Percentiles rank a stretch among this genome's conserved stretches.
These are phyloP conservation scores for Mycosarcoma mackinlayi DNA, from an alignment of 1,284 basidiomycete species.

Conservation along the genomic window DNA sequence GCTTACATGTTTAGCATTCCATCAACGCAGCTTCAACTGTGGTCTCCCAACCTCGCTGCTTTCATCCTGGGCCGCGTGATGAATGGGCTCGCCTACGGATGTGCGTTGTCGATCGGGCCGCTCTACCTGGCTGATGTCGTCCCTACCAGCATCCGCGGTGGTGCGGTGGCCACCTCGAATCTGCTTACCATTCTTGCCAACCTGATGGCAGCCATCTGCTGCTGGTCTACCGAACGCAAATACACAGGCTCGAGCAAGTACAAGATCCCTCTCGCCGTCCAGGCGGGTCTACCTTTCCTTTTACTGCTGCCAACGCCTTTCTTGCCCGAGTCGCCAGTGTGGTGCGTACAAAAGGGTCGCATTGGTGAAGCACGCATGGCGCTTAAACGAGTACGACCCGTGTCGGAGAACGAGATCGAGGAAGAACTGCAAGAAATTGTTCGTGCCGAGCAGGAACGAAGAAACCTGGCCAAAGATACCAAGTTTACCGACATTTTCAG, in stretches of 20 bases:
- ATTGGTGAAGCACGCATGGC: conserved; percentile 46
- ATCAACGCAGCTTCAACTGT: conserved; percentile 56
- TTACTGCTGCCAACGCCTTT: conserved; percentile 45
- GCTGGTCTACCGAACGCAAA: conserved; percentile 40
- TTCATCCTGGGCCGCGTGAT: conserved; percentile 57
- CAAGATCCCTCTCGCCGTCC: conserved; percentile 52
- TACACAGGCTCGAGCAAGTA: conserved; percentile 37
- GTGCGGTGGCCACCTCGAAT: conserved; percentile 51
- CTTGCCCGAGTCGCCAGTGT: conserved; percentile 51
- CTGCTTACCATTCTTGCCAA: conserved; percentile 53
- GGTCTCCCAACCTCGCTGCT: conserved; percentile 54
- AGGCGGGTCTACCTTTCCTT: conserved; percentile 45
- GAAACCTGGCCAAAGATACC: conserved; percentile 35
- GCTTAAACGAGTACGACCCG: conserved; percentile 42
- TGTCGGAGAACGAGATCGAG: conserved; percentile 47
- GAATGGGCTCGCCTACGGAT: conserved; percentile 56
- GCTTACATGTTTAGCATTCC: conserved; percentile 54
- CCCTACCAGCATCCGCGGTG: conserved; percentile 51
- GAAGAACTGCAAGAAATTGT: conserved; percentile 47
- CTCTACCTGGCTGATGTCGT: conserved; percentile 57
- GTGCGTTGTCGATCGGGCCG: conserved; percentile 53
- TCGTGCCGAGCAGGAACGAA: conserved; percentile 51
- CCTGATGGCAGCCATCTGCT: conserved; percentile 49
- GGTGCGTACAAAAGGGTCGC: conserved; percentile 54
- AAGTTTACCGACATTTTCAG: conserved; percentile 55